Percentiles rank a stretch among this genome's conserved stretches.
These are phyloP conservation scores for Wickerhamomyces bisporus DNA, from an alignment of 805 yeast genomes.

Conservation along the genomic window DNA sequence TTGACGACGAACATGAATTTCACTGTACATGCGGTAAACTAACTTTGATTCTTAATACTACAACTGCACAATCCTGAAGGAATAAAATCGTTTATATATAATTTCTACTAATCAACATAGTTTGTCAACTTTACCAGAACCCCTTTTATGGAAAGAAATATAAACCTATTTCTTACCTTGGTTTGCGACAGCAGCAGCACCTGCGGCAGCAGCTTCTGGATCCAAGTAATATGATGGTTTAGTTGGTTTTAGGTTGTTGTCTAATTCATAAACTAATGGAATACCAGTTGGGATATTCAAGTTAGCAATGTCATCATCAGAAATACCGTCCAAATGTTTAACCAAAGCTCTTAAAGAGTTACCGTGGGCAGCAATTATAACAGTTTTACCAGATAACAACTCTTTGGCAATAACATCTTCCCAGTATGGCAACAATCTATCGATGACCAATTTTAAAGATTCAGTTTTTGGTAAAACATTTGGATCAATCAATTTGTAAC, in stretches of 20 bases:
- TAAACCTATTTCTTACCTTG: conserved; percentile 67
- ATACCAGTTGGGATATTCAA: conserved; percentile 98
- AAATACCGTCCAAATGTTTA: conserved; percentile 89
- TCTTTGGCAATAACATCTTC: conserved; percentile 85
- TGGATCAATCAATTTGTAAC: conserved; percentile 82
- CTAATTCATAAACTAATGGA: conserved; percentile 95
- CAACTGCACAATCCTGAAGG: too few relatives aligned
- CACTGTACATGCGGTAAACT: too few relatives aligned
- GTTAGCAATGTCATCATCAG: conserved; percentile 88
- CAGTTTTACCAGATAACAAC: conserved; percentile 83
- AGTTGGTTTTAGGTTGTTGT: conserved; percentile 77
- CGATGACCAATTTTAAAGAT: conserved; percentile 90
- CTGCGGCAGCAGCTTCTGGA: conserved; percentile 99
- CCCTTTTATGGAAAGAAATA: too few relatives aligned
- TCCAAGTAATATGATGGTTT: conserved; percentile 95
- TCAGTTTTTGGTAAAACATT: conserved; percentile 88
- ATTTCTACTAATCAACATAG: too few relatives aligned
- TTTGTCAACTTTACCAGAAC: too few relatives aligned
- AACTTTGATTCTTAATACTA: too few relatives aligned
- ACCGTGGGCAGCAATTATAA: conserved; percentile 94
- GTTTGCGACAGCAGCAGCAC: conserved; percentile 98
- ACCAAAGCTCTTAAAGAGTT: conserved; percentile 96
- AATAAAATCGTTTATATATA: too few relatives aligned
- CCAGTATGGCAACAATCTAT: conserved; percentile 96
- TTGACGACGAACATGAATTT: too few relatives aligned